These are phyloP conservation scores for Micromonas pusilla DNA, from an alignment of 139 green algal genomes.

Conservation along the genomic window DNA sequence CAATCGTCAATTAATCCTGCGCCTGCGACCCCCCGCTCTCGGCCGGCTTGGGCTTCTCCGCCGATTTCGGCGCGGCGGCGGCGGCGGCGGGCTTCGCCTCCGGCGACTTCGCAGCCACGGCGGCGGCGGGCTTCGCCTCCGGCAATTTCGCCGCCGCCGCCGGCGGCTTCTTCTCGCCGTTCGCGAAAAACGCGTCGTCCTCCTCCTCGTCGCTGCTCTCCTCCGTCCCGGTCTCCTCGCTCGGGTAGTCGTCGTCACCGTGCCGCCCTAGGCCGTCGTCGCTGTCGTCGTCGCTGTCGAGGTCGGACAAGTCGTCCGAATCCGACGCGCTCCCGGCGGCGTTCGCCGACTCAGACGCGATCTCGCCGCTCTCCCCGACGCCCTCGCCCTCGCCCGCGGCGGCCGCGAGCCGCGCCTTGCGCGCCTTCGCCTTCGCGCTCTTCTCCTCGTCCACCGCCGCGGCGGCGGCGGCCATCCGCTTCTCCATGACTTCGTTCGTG, in stretches of 20 bases:
- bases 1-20: too few relatives aligned
- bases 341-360: neutral
- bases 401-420: neutral
- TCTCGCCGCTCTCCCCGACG: neutral
- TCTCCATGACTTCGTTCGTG: neutral
- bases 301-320: neutral
- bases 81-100: too few relatives aligned
- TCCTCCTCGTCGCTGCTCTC: conserved; percentile 2
- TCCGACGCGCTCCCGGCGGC: neutral
- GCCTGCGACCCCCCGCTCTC: too few relatives aligned
- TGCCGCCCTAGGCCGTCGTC: too few relatives aligned
- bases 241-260: neutral
- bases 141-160: too few relatives aligned
- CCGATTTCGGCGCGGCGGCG: too few relatives aligned
- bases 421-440: neutral
- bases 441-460: neutral
- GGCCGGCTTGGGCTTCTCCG: too few relatives aligned
- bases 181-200: too few relatives aligned
- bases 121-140: too few relatives aligned
- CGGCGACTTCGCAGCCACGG: too few relatives aligned
- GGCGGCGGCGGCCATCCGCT: neutral
- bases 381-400: neutral
- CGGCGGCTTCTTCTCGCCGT: too few relatives aligned
- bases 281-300: neutral
- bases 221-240: conserved; percentile 9